phyloP scores from a whole-genome alignment of 345 rosid genomes.

The Gossypium arboreum region DNA sequence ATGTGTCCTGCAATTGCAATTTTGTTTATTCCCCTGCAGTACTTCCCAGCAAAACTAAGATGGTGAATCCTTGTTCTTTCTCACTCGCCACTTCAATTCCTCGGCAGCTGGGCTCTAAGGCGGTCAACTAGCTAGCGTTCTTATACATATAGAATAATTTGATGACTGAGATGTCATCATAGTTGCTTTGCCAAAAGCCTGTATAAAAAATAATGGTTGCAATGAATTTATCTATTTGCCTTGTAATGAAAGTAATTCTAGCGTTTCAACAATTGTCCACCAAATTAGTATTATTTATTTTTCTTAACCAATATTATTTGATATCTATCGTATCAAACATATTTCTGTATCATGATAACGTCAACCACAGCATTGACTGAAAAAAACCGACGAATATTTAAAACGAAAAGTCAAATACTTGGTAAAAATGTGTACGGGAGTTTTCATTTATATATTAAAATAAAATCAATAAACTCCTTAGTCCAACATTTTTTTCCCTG shows the following conservation, averaged over 20 bases:
- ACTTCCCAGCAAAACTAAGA: conserved; percentile 37
- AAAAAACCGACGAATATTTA: too few species aligned
- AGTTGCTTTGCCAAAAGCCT: neutral
- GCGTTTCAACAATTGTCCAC: neutral
- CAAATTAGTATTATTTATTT: neutral
- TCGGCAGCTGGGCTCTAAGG: neutral
- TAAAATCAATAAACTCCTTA: too few species aligned
- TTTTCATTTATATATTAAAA: too few species aligned
- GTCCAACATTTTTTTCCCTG: too few species aligned
- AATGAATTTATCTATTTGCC: neutral
- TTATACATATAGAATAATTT: neutral
- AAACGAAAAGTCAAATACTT: too few species aligned
- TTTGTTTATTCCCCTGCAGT: conserved; percentile 25
- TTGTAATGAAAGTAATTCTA: neutral
- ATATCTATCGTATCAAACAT: too few species aligned
- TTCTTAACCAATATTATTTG: too few species aligned
- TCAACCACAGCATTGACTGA: too few species aligned
- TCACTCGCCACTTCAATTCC: neutral
- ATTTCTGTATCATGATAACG: too few species aligned
- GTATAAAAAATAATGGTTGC: conserved; percentile 3
- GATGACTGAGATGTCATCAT: neutral
- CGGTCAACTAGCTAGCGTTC: neutral
- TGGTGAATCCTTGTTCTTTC: conserved; percentile 27
- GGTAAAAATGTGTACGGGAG: too few species aligned
- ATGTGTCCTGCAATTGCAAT: neutral